phyloP scores from a whole-genome alignment of 148 eudicot species.

The Polygonum maritimum region DNA sequence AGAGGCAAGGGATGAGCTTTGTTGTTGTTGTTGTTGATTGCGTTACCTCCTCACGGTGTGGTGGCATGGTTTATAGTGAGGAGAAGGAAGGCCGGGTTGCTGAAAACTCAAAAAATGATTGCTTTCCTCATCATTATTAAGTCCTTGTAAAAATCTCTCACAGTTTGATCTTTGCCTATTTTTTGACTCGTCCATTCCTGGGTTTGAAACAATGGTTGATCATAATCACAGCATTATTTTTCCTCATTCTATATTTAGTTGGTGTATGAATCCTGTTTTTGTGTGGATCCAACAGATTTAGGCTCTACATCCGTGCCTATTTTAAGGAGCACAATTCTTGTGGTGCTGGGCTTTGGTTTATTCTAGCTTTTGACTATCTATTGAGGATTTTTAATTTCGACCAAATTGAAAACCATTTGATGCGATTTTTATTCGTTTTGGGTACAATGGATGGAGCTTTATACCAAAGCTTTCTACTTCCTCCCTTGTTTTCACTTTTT shows the following conservation, averaged over 20 bases:
- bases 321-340: not conserved
- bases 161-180: not conserved
- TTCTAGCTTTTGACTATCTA: not conserved
- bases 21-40: not conserved
- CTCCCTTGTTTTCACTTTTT: not conserved
- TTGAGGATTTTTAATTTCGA: not conserved
- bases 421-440: not conserved
- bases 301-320: not conserved
- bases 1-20: not conserved
- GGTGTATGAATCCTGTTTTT: not conserved
- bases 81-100: not conserved
- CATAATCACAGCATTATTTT: not conserved
- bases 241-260: not conserved
- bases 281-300: not conserved
- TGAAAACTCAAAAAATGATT: constrained; percentile 4
- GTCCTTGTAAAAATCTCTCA: not conserved
- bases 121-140: not conserved
- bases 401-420: no score
- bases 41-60: constrained; percentile 2
- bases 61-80: not conserved
- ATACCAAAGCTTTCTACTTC: not conserved
- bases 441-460: not conserved
- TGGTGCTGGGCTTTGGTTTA: not conserved
- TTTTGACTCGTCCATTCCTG: constrained; percentile 4
- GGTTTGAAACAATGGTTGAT: not conserved